Percentiles rank a stretch among this genome's conserved stretches.
These are phyloP conservation scores for Circinella umbellata DNA, from an alignment of 371 early-diverging fungal species.

Conservation along the genomic window DNA sequence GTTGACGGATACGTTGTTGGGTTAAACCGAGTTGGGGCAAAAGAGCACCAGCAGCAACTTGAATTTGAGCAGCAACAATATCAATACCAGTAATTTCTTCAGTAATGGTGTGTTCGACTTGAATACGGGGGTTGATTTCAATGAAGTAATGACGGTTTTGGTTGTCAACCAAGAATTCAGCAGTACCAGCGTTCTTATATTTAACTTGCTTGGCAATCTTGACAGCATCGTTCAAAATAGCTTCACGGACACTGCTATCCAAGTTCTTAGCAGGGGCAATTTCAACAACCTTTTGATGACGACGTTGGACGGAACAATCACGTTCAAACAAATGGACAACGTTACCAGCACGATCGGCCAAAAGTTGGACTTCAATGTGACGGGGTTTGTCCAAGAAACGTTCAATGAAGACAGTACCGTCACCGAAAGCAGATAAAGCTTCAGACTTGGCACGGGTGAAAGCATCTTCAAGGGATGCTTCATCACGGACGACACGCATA, in stretches of 20 bases:
- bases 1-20: constrained; percentile 79
- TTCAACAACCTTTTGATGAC: constrained; percentile 98
- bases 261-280: constrained; percentile 86
- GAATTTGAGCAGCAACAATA: constrained; percentile 90
- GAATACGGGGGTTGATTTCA: constrained; percentile 95
- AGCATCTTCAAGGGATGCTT: constrained; percentile 65
- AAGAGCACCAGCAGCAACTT: constrained; percentile 88
- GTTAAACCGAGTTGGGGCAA: constrained; percentile 78
- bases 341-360: constrained; percentile 91
- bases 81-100: constrained; percentile 97
- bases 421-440: constrained; percentile 93
- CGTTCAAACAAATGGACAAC: constrained; percentile 91
- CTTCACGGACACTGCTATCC: constrained; percentile 67
- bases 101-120: constrained; percentile 92
- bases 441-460: constrained; percentile 88
- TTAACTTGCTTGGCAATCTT: constrained; percentile 87
- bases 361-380: constrained; percentile 96
- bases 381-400: constrained; percentile 90
- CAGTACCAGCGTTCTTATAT: constrained; percentile 97
- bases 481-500: constrained; percentile 90
- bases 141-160: constrained; percentile 93
- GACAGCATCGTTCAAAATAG: constrained; percentile 88
- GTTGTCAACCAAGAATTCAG: constrained; percentile 94
- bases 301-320: constrained; percentile 98
- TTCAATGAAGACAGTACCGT: constrained; percentile 95